Base-by-base conservation (phyloP, 495 filamentous ascomycete genomes). In the Aspergillus baeticus region DNA sequence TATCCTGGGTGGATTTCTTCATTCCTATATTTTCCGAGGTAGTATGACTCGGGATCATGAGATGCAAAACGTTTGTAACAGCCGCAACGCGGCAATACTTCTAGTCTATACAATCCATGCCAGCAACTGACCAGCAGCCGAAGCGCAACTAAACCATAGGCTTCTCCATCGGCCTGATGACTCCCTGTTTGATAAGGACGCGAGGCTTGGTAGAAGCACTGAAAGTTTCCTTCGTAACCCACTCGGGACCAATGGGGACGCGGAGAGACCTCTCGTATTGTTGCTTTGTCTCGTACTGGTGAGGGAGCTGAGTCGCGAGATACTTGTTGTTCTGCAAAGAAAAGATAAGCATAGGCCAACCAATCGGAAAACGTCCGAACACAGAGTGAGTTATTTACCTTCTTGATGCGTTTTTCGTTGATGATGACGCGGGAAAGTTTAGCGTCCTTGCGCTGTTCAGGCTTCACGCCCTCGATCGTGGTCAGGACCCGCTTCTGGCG, bases 211-310 rank as follows among this genome's bases (percentile, higher is more conserved):
- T 97, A 35, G 83, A 77, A 52, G 85, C 81, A 74, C 97, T 92
- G 77, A 95, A 93, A 14, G 88, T 91, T 70, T 90, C 84, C 80
- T 97, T 98, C 13, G 94, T 96, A 60, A 83, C 82, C 91, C 92
- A 97, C 73, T 98, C 95, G 1, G 90, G 91, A 7, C 95, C 95
- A 26, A 96, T 83, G 11, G 95, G 94, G 51, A 96, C 64, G 26
- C 93, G 81, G 23, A 98, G 74, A 56, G 86, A 88, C 29, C 93
- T 79, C 75, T 98, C 94, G 75, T 98, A 98, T 75, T 98, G 92
- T 60, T 86, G 77, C 61, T 80, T 82, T 20, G 80, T 87, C 77
- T 96, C 94, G 69, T 90, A 98, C 8, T 86, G 89, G 73, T 91
- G 87, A 37, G 94, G 94, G 47, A 98, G 77, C 54, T 79, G 77